Base-by-base conservation (phyloP, 2,329 filamentous ascomycete species). In the Coleophoma eucalyptorum region DNA sequence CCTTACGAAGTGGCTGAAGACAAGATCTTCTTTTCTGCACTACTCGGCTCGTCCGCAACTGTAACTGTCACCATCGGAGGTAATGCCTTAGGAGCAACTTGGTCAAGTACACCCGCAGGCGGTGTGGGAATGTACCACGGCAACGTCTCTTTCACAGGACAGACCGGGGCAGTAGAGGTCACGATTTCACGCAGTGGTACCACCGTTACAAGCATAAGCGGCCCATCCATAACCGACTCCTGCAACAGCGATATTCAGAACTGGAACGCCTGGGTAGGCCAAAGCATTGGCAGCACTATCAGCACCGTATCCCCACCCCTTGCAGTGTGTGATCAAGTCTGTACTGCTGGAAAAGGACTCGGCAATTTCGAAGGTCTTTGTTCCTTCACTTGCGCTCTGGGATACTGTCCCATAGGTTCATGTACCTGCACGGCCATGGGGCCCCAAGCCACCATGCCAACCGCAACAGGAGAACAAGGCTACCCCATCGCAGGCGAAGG, bases 231-330 rank as follows among this genome's bases (percentile, higher is more conserved):
- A 51, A 58, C 54, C 0, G 55, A 49, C 3, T 46, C 37, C 5
- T 68, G 67, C 49, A 57, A 55, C 21, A 31, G 52, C 20, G 55
- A 53, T n/a, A 51, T 63, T 43, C 58, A 59, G 13, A 71, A 71
- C 56, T 70, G 59, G 55, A 71, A 71, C 57, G 62, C 69, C 5
- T 68, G 63, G 62, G 68, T 70, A 11, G 65, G 65, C n/a, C 62
- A 53, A 47, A 53, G 57, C 7, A 45, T n/a, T 37, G 34, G 41
- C 12, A 34, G 3, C 18, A 32, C 46, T n/a, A 33, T 41, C 12
- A 12, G 35, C 13, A 45, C 50, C 15, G 55, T 35, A 7, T 44
- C 49, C 6, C 46, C 44, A 15, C 26, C 51, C 6, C 35, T 38
- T 12, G 20, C 40, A 12, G 8, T 60, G 3, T 20, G 19, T 5